Conservation (phyloP, 306 rosid genomes). For the Gillenia trifoliata region DNA sequence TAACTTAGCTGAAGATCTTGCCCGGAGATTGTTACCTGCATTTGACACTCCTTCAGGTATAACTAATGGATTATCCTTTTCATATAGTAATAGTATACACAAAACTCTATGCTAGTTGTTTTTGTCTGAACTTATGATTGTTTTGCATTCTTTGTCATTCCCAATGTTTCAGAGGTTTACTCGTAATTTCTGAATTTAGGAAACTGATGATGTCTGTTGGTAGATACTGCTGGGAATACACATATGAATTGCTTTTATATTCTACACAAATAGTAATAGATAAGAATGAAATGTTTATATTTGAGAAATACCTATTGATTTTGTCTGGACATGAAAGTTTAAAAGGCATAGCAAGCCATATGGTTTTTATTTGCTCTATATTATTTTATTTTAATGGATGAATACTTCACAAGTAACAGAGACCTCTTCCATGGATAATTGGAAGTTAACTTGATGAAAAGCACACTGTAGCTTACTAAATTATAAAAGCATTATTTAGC, state of each 20-base stretch:
- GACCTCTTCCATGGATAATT: too few relatives aligned
- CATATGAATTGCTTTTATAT: background rate
- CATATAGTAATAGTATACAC: background rate
- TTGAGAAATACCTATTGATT: too few relatives aligned
- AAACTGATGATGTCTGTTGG: conserved; percentile 11
- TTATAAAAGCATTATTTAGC: background rate
- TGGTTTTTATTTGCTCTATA: background rate
- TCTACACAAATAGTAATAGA: background rate
- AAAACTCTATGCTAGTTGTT: background rate
- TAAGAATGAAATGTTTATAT: background rate
- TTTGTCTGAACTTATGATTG: conserved; percentile 2
- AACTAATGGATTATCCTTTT: conserved; percentile 8
- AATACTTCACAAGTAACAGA: too few relatives aligned
- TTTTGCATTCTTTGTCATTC: conserved; percentile 6
- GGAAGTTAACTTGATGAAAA: conserved; percentile 17
- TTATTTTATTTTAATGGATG: background rate
- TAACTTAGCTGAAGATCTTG: conserved; percentile 87
- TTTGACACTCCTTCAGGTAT: conserved; percentile 97
- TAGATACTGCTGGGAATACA: background rate
- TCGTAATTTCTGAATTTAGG: background rate
- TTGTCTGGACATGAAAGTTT: background rate
- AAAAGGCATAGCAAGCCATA: background rate
- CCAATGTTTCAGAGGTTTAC: background rate
- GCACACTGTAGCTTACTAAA: background rate
- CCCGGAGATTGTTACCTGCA: conserved; percentile 84